Base-by-base conservation (phyloP, 2,329 filamentous ascomycete species). In the Ascosphaera acerosa region DNA sequence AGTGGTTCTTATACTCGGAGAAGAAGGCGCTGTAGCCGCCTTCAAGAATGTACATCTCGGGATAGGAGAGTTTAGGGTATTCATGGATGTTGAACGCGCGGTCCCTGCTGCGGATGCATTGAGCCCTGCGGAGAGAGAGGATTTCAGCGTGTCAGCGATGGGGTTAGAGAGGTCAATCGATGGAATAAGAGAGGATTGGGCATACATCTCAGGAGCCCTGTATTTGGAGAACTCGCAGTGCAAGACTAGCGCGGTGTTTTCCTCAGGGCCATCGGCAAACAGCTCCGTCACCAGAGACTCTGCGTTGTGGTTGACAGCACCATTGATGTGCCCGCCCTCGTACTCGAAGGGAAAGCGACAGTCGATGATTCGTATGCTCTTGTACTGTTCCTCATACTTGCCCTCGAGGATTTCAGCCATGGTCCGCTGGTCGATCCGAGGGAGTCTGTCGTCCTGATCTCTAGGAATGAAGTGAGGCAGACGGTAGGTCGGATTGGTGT, bases 271-370 rank as follows among this genome's bases (percentile, higher is more conserved):
- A 18, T 49, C 42, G 34, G 68, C 56, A 50, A 97, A 91, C 30
- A 97, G 66, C 41, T 82, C 70, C 33, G 61, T 61, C 6, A 80
- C 70, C 35, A 97, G 62, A 36, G 76, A 57, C 44, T 97, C 84
- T 57, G 92, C 80, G 54, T 91, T 94, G 59, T 81, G 87, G 59
- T 97, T 97, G 54, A 91, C 62, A 27, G 87, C 87, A 12, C 76
- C 76, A 41, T 81, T 67, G 46, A 97, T 92, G 50, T 97, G 87
- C 19, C 87, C 87, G 34, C 87, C 87, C 10, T 91, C 75, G 49
- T 89, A 97, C 55, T 97, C 87, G 51, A 97, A 97, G 60, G 97
- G 87, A 48, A 97, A 97, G 14, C 87, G 76, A 51, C 87, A 97
- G 52, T 97, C 87, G 44, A 97, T 74, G 44, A 97, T 64, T 52